phyloP scores from a whole-genome alignment of 1,139 yeast genomes.

The Blastobotrys serpentis region DNA sequence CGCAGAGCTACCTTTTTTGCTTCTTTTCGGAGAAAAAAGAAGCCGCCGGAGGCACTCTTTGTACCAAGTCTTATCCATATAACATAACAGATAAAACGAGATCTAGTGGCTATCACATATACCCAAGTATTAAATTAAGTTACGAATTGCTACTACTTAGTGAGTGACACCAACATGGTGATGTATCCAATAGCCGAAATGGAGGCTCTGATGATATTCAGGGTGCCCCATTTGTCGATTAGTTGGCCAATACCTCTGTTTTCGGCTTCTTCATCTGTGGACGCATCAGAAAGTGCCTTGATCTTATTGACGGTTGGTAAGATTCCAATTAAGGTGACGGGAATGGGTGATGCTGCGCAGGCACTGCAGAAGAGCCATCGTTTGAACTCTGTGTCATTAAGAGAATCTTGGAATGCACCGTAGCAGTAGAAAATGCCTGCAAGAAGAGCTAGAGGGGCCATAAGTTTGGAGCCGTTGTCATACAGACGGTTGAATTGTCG shows the following conservation, averaged over 20 bases:
- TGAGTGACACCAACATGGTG: not conserved
- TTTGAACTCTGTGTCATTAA: constrained; percentile 1
- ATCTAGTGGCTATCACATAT: too few species aligned
- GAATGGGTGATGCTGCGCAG: not conserved
- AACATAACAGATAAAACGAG: too few species aligned
- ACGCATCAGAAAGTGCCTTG: not conserved
- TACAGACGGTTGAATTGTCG: constrained; percentile 1
- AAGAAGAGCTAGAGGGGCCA: not conserved
- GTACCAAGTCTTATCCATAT: too few species aligned
- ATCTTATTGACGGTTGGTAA: constrained; percentile 3
- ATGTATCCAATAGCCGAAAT: not conserved
- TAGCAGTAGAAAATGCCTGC: not conserved
- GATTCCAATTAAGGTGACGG: not conserved
- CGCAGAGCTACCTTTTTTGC: too few species aligned
- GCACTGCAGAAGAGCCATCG: not conserved
- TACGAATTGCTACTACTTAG: not conserved
- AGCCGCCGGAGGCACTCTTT: too few species aligned
- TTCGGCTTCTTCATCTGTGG: constrained; percentile 1
- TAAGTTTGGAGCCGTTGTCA: constrained; percentile 5
- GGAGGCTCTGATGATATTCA: not conserved
- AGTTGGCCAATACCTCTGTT: not conserved
- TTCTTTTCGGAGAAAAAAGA: too few species aligned
- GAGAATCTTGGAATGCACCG: not conserved
- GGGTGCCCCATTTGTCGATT: constrained; percentile 4
- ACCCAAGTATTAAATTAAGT: too few species aligned